Base-by-base conservation (phyloP, 2,329 filamentous ascomycete species). In the Cladophialophora carrionii region DNA sequence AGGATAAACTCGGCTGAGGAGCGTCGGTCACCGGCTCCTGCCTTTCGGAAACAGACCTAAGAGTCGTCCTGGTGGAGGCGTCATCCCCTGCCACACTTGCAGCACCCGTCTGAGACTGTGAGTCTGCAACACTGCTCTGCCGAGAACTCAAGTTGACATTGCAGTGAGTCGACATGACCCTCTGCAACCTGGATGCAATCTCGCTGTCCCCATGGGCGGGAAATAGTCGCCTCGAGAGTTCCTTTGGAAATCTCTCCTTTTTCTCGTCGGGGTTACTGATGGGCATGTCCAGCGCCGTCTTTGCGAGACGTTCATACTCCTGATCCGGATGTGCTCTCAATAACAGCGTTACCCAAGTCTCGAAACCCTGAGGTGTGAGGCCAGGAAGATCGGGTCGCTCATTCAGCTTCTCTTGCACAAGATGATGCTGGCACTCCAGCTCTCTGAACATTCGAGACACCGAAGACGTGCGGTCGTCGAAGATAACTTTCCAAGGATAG, bases 251-350 rank as follows among this genome's bases (percentile, higher is more conserved):
- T 2, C 90, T 82, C 75, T 93, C 90, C 10, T 84, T 86, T 68
- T 83, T 85, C 55, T 89, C 84, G 52, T 87, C 83, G 0, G 87
- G 82, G 61, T 88, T 86, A 71, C 75, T 87, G 71, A 96, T 89
- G 0, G 91, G 89, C 76, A 93, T 85, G 52, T 88, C 84, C 3
- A 86, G 76, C 3, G 93, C 85, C 24, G 91, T 85, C 63, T 84
- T 87, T 51, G 86, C 82, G 4, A 96, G 80, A 9, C 92, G 86
- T 49, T 84, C 82, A 64, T 87, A 88, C 75, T 96, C 92, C 54
- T 86, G 83, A 48, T 92, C 87, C 0, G 92, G 92, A 69, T 92
- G 87, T 0, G 91, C 90, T 68, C 87, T 85, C 43, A 94, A 88
- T 75, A 91, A 84, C 46, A 86, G 81, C 1, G 86, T 88, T 79